These are phyloP conservation scores for Russula lepida DNA, from an alignment of 768 basidiomycete genomes.

Conservation along the genomic window DNA sequence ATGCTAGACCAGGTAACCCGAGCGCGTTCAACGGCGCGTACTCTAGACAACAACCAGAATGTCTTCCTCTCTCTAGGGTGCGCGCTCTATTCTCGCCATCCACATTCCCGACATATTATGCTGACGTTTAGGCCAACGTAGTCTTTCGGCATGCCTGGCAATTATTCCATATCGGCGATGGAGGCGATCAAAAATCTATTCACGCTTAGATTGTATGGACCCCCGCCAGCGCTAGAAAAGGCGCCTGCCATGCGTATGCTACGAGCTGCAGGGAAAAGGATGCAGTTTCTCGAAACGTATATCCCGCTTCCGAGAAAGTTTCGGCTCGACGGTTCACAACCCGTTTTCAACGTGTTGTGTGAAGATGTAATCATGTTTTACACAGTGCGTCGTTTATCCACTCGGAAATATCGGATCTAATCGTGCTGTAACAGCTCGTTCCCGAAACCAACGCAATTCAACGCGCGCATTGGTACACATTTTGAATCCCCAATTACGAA, in stretches of 20 bases:
- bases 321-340: background rate
- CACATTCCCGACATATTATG: background rate
- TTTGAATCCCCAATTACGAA: background rate
- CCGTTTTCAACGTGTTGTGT: background rate
- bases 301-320: background rate
- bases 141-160: background rate
- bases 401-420: background rate
- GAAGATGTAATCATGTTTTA: slow-evolving; percentile 12
- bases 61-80: background rate
- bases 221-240: background rate
- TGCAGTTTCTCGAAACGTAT: slow-evolving; percentile 1
- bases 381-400: background rate
- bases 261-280: background rate
- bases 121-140: background rate
- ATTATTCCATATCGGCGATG: background rate
- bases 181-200: background rate
- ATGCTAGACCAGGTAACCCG: background rate
- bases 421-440: background rate
- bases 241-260: background rate
- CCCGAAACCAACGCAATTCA: background rate
- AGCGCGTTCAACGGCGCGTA: background rate
- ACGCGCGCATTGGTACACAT: slow-evolving; percentile 10
- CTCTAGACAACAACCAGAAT: background rate
- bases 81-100: background rate
- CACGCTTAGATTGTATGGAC: background rate